Conservation (phyloP, 345 rosid species). For the Rhizophora mangle region DNA sequence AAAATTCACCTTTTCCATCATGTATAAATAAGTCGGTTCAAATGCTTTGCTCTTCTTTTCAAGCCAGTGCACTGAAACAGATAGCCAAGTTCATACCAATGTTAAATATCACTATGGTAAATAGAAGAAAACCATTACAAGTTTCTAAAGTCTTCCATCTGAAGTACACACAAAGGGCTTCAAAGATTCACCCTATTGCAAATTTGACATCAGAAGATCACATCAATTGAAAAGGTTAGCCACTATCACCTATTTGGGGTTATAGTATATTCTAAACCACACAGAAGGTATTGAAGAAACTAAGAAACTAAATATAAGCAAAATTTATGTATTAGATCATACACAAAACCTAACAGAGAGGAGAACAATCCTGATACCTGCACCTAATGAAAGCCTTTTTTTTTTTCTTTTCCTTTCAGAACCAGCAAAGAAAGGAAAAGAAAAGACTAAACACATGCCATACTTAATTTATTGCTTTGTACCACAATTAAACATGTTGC, state of each 20-base stretch:
- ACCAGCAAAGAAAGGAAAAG: too few relatives aligned
- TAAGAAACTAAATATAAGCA: too few relatives aligned
- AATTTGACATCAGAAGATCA: background rate
- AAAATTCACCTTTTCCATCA: slow-evolving; percentile 76
- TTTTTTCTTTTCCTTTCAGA: too few relatives aligned
- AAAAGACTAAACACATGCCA: too few relatives aligned
- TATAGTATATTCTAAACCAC: background rate
- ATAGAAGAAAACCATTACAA: background rate
- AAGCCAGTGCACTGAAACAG: slow-evolving; percentile 72
- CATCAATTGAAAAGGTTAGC: background rate
- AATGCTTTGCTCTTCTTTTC: slow-evolving; percentile 74
- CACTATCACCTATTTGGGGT: background rate
- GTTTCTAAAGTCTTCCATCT: background rate
- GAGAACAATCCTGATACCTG: too few relatives aligned
- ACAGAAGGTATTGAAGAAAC: too few relatives aligned
- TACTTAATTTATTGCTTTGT: too few relatives aligned
- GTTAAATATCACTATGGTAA: background rate
- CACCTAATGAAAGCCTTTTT: too few relatives aligned
- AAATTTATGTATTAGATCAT: too few relatives aligned
- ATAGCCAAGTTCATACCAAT: slow-evolving; percentile 15
- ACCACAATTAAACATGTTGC: too few relatives aligned
- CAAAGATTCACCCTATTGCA: background rate
- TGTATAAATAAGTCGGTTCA: slow-evolving; percentile 88
- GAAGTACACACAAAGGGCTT: background rate
- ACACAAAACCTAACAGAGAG: too few relatives aligned